These are phyloP conservation scores for Solanum piurae DNA, from an alignment of 257 asterid genomes.

Conservation along the genomic window DNA sequence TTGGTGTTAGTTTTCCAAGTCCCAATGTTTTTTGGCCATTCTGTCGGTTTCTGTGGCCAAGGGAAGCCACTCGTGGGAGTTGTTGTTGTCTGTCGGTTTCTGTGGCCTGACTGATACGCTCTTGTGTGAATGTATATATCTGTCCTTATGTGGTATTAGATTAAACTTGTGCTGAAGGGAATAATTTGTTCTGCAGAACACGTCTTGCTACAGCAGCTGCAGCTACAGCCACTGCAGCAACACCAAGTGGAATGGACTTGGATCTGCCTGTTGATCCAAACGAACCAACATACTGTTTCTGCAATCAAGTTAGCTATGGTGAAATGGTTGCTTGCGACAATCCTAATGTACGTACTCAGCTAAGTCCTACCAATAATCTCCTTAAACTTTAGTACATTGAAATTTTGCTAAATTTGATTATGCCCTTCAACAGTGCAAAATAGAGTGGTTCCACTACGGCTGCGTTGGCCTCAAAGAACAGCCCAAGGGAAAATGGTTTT, in stretches of 20 bases:
- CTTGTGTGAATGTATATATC: not conserved
- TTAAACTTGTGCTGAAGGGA: not conserved
- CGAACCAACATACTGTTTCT: conserved; percentile 89
- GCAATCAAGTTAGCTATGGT: conserved; percentile 99
- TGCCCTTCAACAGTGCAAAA: conserved; percentile 66
- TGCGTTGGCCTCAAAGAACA: conserved; percentile 89
- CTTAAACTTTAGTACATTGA: not conserved
- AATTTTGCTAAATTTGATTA: not conserved
- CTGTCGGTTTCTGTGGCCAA: not conserved
- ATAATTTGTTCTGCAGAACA: conserved; percentile 37
- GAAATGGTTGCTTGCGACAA: conserved; percentile 99
- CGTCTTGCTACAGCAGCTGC: conserved; percentile 58
- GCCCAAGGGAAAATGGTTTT: conserved; percentile 97
- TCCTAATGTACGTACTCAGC: conserved; percentile 52
- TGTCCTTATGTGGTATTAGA: not conserved
- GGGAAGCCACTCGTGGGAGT: not conserved
- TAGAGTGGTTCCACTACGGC: conserved; percentile 95
- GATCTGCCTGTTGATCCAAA: conserved; percentile 97
- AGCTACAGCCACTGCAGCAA: conserved; percentile 31
- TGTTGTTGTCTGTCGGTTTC: not conserved
- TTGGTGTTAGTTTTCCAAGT: not conserved
- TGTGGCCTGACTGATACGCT: not conserved
- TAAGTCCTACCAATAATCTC: not conserved
- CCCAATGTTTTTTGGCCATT: not conserved
- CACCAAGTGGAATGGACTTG: conserved; percentile 59